Evolutionary conservation across 2,329 filamentous ascomycete genomes (phyloP).

Genomic region (Paraphaeosphaeria sporulosa): DNA sequence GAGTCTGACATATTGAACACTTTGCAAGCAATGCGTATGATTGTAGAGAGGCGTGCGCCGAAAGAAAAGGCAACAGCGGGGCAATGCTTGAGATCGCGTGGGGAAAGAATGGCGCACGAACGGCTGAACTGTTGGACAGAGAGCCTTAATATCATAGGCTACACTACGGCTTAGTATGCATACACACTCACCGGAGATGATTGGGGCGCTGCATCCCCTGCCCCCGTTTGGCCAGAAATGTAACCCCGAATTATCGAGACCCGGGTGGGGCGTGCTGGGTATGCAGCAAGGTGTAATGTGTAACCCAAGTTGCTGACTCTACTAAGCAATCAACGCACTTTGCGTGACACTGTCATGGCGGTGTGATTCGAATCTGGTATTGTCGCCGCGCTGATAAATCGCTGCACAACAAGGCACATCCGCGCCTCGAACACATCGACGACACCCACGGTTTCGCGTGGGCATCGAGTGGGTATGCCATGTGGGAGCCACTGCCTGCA

Average conservation of each 20-base stretch:
- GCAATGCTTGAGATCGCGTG: neutral
- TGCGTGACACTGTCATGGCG: neutral
- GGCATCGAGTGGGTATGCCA: no score
- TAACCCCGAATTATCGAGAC: neutral
- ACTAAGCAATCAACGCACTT: neutral
- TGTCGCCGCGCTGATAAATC: no score
- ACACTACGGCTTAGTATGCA: neutral
- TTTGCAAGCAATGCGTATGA: neutral
- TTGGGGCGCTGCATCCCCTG: no score
- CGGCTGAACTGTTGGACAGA: neutral
- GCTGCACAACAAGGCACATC: no score
- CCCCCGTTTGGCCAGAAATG: neutral
- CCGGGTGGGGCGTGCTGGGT: neutral
- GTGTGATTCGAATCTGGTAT: no score
- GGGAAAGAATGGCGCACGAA: neutral
- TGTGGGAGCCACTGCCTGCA: no score
- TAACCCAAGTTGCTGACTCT: neutral
- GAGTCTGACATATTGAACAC: neutral
- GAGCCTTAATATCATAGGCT: neutral
- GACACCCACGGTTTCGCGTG: no score
- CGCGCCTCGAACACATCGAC: no score
- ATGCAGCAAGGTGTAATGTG: slow-evolving; percentile 2
- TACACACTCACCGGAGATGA: neutral
- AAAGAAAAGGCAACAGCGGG: no score
- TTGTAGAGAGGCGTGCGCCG: no score